A percentile compares a stretch with the other conserved stretches of the same genome.
These are phyloP conservation scores for Cordyceps militaris DNA, from an alignment of 2,329 filamentous ascomycete species.

Conservation along the genomic window DNA sequence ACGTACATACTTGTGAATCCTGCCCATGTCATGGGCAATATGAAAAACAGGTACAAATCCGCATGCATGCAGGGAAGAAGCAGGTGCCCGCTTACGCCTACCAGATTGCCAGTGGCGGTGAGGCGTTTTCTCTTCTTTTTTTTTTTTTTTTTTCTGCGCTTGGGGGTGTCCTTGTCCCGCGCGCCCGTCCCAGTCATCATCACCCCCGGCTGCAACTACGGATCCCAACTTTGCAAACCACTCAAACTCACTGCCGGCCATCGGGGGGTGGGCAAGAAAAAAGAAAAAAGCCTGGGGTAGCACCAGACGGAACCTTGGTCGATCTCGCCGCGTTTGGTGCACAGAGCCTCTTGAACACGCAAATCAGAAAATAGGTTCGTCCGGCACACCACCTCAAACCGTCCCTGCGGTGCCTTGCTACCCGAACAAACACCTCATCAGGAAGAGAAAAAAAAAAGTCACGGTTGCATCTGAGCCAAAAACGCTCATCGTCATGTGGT, in stretches of 20 bases:
- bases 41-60: not conserved
- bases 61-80: not conserved
- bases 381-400: not conserved
- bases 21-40: too few species aligned
- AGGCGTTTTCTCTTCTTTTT: too few species aligned
- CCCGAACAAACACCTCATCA: not conserved
- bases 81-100: not conserved
- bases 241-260: too few species aligned
- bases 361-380: not conserved
- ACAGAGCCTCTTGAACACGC: not conserved
- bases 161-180: too few species aligned
- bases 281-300: not conserved
- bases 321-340: not conserved
- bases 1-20: too few species aligned
- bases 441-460: not conserved
- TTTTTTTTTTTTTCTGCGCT: too few species aligned
- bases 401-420: not conserved
- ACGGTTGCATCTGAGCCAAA: not conserved
- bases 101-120: slow-evolving; percentile 1
- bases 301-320: not conserved
- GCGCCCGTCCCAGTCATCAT: too few species aligned
- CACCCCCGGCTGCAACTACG: too few species aligned
- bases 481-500: not conserved
- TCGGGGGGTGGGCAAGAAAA: too few species aligned
- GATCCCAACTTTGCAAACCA: too few species aligned